These are phyloP conservation scores for Pseudogymnoascus pannorum DNA, from an alignment of 2,329 filamentous ascomycete species.

Conservation along the genomic window DNA sequence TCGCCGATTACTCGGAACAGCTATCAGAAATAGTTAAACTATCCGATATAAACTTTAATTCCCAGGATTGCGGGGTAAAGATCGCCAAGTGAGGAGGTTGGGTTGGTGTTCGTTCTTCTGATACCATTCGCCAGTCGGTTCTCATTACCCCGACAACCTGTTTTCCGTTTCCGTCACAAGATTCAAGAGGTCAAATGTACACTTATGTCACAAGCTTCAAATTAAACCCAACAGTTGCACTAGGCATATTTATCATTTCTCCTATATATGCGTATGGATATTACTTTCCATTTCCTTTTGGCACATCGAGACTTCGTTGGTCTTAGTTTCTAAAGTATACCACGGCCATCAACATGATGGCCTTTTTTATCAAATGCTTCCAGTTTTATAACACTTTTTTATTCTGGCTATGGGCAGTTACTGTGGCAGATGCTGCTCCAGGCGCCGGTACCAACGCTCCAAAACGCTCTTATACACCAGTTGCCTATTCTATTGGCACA, in stretches of 20 bases:
- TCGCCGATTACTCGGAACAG: background rate
- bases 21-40: background rate
- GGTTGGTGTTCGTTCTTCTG: background rate
- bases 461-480: background rate
- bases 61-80: background rate
- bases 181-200: conserved; percentile 3
- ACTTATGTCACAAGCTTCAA: conserved; percentile 1
- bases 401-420: background rate
- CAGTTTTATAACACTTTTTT: conserved; percentile 3
- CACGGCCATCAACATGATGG: background rate
- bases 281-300: background rate
- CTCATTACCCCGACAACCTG: conserved; percentile 6
- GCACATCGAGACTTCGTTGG: background rate
- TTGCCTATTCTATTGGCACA: conserved; percentile 1
- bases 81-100: background rate
- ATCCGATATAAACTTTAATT: background rate
- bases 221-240: background rate
- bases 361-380: background rate
- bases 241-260: background rate
- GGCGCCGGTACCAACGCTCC: background rate
- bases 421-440: background rate
- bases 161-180: conserved; percentile 2
- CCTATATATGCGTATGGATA: background rate
- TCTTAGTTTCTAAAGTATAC: background rate
- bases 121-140: conserved; percentile 2